Base-by-base conservation (phyloP, 371 early-diverging fungal species). In the Circinella minor region DNA sequence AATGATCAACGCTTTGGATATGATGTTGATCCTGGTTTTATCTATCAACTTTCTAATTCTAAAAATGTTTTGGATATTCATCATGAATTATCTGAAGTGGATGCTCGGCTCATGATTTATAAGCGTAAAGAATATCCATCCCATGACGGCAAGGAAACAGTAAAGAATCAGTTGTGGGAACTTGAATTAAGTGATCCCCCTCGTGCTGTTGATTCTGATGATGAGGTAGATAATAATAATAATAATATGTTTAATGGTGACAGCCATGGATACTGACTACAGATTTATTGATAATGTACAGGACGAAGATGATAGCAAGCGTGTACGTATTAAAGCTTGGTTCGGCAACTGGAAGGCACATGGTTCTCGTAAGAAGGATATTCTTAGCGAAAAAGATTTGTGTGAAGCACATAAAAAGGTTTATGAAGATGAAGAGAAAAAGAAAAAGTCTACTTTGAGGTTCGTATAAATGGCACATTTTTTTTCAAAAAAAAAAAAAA, bases 321-420 rank as follows among this genome's bases (percentile, higher is more conserved):
- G 77, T 63, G 80, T 73, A 37, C 74, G 80, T 57, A 55, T 66
- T 11, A n/a, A 63, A 77, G 39, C 68, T 9, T 83, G 83, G 83
- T 83, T 83, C 57, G 83, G 81, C 46, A 80, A 68, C 68, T 83
- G 83, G 83, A 66, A 65, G 18, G 83, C 80, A 11, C 79, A 77
- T 77, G 75, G 75, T 11, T 47, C 71, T 15, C 65, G 76, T 43
- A 77, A 81, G 70, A 72, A 74, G 3, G 75, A 72, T 0, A 36
- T 79, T 5, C 69, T 83, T 54, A 65, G 75, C 17, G 83, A 83
- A 43, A 67, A 79, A 11, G 75, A 79, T 5, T 59, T 84, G 34
- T 36, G 71, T 8, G 74, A 79, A 39, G 84, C 84, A 6, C 81
- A 84, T 63, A 67, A 76, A 36, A 80, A 84, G 68, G 78, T 79